These are phyloP conservation scores for Gomphus bonarii DNA, from an alignment of 1,284 basidiomycete genomes.

Conservation along the genomic window DNA sequence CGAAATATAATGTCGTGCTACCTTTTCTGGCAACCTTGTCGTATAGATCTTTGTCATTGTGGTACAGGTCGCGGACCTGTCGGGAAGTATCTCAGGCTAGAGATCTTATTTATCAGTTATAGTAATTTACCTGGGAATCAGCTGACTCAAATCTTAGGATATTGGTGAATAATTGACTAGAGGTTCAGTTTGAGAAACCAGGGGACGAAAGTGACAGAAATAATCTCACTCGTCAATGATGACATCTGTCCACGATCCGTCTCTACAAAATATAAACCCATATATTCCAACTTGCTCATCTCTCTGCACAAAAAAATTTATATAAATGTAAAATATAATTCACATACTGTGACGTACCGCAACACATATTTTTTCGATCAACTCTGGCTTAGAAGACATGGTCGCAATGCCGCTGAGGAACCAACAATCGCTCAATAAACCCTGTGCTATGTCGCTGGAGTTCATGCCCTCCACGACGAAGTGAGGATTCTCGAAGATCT, in stretches of 20 bases:
- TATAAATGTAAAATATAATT: background rate
- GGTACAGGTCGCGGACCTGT: conserved; percentile 29
- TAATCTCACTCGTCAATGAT: conserved; percentile 37
- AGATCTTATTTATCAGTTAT: background rate
- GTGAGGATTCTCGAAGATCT: conserved; percentile 33
- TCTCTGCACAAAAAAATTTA: conserved; percentile 21
- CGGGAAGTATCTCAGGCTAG: background rate
- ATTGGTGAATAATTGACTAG: conserved; percentile 30
- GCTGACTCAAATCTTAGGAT: conserved; percentile 32
- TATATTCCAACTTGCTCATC: conserved; percentile 43
- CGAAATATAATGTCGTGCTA: conserved; percentile 38
- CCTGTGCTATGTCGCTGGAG: conserved; percentile 31
- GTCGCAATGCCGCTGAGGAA: conserved; percentile 28
- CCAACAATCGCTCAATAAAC: conserved; percentile 36
- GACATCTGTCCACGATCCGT: conserved; percentile 27
- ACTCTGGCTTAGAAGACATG: conserved; percentile 26
- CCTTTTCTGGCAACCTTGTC: conserved; percentile 34
- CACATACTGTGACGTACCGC: conserved; percentile 24
- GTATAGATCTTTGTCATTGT: conserved; percentile 36
- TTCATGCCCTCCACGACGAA: conserved; percentile 32
- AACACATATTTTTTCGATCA: conserved; percentile 41
- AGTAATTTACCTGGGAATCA: no score
- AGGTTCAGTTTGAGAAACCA: background rate
- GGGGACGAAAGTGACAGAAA: background rate
- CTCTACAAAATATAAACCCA: conserved; percentile 44